These are phyloP conservation scores for Oryza meyeriana DNA, from an alignment of 176 grass and related monocot genomes.

Conservation along the genomic window DNA sequence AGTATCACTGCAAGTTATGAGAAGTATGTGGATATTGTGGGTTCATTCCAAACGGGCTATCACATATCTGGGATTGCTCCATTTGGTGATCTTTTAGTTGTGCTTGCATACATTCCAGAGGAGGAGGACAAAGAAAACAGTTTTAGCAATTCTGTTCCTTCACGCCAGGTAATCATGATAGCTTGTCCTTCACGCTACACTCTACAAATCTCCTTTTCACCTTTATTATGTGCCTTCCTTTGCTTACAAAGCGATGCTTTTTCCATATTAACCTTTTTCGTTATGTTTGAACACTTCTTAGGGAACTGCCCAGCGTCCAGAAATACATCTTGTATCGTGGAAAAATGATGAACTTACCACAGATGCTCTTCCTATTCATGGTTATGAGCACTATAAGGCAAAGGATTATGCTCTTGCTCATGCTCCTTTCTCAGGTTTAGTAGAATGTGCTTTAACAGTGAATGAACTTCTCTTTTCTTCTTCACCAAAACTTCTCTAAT, in stretches of 20 bases:
- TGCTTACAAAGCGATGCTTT: conserved; percentile 18
- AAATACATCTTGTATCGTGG: conserved; percentile 93
- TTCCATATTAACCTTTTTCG: conserved; percentile 21
- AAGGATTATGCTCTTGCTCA: conserved; percentile 97
- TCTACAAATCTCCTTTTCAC: background rate
- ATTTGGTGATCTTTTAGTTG: conserved; percentile 87
- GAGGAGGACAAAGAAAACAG: conserved; percentile 71
- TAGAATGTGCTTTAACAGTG: conserved; percentile 15
- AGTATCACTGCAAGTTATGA: conserved; percentile 53
- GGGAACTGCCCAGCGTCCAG: conserved; percentile 95
- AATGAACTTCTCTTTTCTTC: conserved; percentile 26
- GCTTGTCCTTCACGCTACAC: conserved; percentile 6
- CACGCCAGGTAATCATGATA: conserved; percentile 62
- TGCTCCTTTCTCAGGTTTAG: conserved; percentile 85
- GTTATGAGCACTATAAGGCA: conserved; percentile 95
- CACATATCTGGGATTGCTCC: conserved; percentile 95
- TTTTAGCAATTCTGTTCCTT: conserved; percentile 48
- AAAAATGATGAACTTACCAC: conserved; percentile 96
- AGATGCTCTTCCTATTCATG: conserved; percentile 94
- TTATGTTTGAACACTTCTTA: conserved; percentile 34
- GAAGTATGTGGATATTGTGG: conserved; percentile 98
- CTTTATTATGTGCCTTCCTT: background rate
- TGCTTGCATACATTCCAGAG: conserved; percentile 87
- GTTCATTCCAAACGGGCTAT: conserved; percentile 90
- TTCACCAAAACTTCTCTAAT: conserved; percentile 20